These are phyloP conservation scores for Actinomucor elegans DNA, from an alignment of 371 early-diverging fungal genomes.

Conservation along the genomic window DNA sequence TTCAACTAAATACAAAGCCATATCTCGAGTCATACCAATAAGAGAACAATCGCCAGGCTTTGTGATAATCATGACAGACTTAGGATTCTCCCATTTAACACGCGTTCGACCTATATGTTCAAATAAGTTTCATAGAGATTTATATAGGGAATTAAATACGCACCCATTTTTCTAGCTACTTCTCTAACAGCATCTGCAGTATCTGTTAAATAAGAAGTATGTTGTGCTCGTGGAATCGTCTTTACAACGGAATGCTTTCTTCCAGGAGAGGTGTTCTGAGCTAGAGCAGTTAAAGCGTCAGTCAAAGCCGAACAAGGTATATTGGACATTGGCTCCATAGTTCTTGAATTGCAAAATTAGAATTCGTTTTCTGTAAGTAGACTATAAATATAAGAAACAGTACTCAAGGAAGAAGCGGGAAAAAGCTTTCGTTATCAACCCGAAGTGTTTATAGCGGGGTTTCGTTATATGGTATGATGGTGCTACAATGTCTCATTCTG, in stretches of 20 bases:
- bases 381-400: too few relatives aligned
- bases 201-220: conserved; percentile 30
- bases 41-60: conserved; percentile 86
- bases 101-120: conserved; percentile 41
- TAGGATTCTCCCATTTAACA: conserved; percentile 68
- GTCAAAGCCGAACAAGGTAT: conserved; percentile 17
- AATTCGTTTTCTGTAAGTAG: too few relatives aligned
- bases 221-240: conserved; percentile 17
- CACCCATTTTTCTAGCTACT: conserved; percentile 41
- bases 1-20: conserved; percentile 77
- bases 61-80: conserved; percentile 85
- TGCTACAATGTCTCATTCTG: too few relatives aligned
- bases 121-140: too few relatives aligned
- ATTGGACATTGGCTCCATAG: conserved; percentile 11
- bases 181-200: conserved; percentile 49
- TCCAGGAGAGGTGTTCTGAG: conserved; percentile 11
- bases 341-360: too few relatives aligned
- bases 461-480: too few relatives aligned
- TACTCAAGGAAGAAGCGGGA: too few relatives aligned
- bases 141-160: too few relatives aligned
- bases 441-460: too few relatives aligned
- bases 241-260: conserved; percentile 11
- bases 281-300: conserved; percentile 22
- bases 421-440: too few relatives aligned
- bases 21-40: conserved; percentile 74